Percentiles rank a stretch among this genome's conserved stretches.
Evolutionary conservation across 306 rosid species (phyloP).

Genomic region (Rubus parviflorus): DNA sequence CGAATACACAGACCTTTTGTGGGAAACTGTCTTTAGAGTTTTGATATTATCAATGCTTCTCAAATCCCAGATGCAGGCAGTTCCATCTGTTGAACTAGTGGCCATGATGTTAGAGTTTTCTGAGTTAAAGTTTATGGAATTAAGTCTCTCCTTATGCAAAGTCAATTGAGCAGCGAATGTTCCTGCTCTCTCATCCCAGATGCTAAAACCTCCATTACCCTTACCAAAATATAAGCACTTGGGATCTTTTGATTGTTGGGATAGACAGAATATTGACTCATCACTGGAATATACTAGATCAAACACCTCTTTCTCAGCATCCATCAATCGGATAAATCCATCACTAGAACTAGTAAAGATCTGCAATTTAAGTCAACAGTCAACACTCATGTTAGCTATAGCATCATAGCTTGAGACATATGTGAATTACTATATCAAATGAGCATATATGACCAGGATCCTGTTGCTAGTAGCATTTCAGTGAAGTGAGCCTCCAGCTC

Average conservation of each 20-base stretch:
- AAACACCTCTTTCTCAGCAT: constrained; percentile 83
- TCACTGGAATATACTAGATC: constrained; percentile 56
- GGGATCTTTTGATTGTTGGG: constrained; percentile 52
- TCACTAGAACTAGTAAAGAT: constrained; percentile 71
- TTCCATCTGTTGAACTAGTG: constrained; percentile 81
- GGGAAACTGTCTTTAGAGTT: constrained; percentile 51
- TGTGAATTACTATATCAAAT: too few relatives aligned
- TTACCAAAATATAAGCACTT: constrained; percentile 69
- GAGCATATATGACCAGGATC: too few relatives aligned
- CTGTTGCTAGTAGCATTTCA: too few relatives aligned
- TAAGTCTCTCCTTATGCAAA: constrained; percentile 66
- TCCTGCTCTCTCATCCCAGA: constrained; percentile 70
- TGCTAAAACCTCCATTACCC: constrained; percentile 60
- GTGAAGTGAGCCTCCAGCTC: too few relatives aligned
- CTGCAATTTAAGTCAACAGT: constrained; percentile 40
- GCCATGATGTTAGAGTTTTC: constrained; percentile 57
- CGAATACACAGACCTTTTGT: constrained; percentile 66
- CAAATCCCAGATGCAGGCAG: constrained; percentile 92
- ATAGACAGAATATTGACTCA: constrained; percentile 47
- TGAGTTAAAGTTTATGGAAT: constrained; percentile 63
- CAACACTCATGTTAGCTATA: neutral
- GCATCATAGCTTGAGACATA: neutral
- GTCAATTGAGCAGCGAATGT: constrained; percentile 47
- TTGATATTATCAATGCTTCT: constrained; percentile 47
- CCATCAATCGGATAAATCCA: constrained; percentile 73